A percentile compares a stretch with the other conserved stretches of the same genome.
Evolutionary conservation across 306 rosid species (phyloP).

Genomic region (Malus domestica): DNA sequence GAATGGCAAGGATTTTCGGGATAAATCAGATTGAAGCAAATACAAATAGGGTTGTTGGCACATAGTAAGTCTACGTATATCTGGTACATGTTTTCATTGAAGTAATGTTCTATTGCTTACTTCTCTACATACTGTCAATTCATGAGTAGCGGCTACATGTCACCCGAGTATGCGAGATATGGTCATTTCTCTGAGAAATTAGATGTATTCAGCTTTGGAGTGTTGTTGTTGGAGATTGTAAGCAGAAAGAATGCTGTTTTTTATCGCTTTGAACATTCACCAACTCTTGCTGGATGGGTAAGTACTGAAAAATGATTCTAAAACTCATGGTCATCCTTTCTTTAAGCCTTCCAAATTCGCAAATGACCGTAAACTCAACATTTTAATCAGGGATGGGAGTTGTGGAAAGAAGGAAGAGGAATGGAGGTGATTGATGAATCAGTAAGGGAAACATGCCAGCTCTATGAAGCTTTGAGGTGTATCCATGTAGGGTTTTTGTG

Average conservation of each 20-base stretch:
- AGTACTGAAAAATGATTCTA: neutral
- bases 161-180: constrained; percentile 12
- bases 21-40: neutral
- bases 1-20: too few relatives aligned
- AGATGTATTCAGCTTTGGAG: constrained; percentile 4
- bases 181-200: constrained; percentile 6
- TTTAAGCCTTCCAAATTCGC: too few relatives aligned
- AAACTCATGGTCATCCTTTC: too few relatives aligned
- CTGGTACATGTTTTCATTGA: neutral
- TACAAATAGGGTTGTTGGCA: constrained; percentile 14
- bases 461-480: constrained; percentile 4
- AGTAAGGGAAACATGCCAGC: too few relatives aligned
- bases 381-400: too few relatives aligned
- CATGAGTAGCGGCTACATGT: constrained; percentile 4
- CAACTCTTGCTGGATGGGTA: constrained; percentile 7
- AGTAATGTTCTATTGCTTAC: too few relatives aligned
- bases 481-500: constrained; percentile 13
- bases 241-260: constrained; percentile 10
- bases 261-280: neutral
- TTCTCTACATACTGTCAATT: neutral
- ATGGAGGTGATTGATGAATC: too few relatives aligned
- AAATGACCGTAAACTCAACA: too few relatives aligned
- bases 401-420: too few relatives aligned
- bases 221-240: constrained; percentile 9
- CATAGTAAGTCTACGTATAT: constrained; percentile 6